Evolutionary conservation across 352 stramenopile genomes (phyloP).

Genomic region (Phytophthora citricola): DNA sequence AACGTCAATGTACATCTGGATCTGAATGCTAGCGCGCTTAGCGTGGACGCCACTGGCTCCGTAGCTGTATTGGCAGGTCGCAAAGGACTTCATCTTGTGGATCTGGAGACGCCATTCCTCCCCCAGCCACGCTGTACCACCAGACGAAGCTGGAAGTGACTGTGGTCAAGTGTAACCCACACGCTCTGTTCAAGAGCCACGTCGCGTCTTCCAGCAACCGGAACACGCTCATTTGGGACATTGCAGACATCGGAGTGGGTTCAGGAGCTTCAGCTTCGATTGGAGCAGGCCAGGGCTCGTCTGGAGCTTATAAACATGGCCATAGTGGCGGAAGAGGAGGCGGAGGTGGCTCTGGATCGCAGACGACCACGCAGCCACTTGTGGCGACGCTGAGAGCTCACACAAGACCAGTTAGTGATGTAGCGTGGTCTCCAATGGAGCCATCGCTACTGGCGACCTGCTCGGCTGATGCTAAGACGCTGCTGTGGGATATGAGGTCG

Average conservation of each 20-base stretch:
- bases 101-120: conserved; percentile 72
- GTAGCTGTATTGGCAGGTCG: conserved; percentile 72
- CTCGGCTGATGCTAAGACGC: conserved; percentile 79
- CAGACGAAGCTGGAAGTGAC: conserved; percentile 85
- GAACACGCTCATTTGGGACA: conserved; percentile 85
- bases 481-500: conserved; percentile 86
- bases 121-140: conserved; percentile 67
- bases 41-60: conserved; percentile 74
- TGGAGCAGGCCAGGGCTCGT: conserved; percentile 27
- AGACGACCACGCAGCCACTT: conserved; percentile 55
- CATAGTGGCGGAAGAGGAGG: conserved; percentile 15
- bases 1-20: conserved; percentile 71
- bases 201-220: conserved; percentile 85
- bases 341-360: conserved; percentile 8
- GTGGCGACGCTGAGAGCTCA: conserved; percentile 79
- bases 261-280: conserved; percentile 26
- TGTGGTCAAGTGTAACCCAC: conserved; percentile 83
- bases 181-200: conserved; percentile 64
- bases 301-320: conserved; percentile 25
- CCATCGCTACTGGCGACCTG: conserved; percentile 81
- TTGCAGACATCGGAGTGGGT: conserved; percentile 34
- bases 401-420: conserved; percentile 76
- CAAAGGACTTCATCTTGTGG: conserved; percentile 75
- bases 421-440: conserved; percentile 78
- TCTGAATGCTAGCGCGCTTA: conserved; percentile 71